Base-by-base conservation (phyloP, 139 green algal genomes). In the Zygnema cylindricum region DNA sequence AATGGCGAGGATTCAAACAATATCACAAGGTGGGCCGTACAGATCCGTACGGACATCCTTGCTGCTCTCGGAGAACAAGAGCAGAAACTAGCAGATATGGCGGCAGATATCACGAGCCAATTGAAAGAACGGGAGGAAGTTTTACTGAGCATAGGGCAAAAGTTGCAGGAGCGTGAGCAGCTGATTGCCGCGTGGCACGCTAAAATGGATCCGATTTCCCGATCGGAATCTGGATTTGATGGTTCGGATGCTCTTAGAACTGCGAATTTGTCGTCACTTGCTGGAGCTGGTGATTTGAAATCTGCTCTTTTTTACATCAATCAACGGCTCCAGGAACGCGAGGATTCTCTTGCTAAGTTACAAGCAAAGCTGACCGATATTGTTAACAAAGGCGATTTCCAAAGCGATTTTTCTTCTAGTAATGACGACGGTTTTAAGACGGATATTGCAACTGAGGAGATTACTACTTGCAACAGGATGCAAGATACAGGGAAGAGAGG, bases 401-500 rank as follows among this genome's bases (percentile, higher is more conserved):
- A n/a, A n/a, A n/a, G n/a, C n/a, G n/a, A n/a, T n/a, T n/a, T n/a
- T n/a, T n/a, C n/a, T n/a, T n/a, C n/a, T n/a, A n/a, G n/a, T n/a
- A n/a, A n/a, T n/a, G n/a, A n/a, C n/a, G n/a, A n/a, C n/a, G 49
- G 49, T 63, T 63, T 25, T 63, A 16, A 16, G 7, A 16, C 49
- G 7, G 49, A 16, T 16, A 16, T 63, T 7, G 49, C 49, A 25
- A 63, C 7, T 16, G 16, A 16, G 7, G 16, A 16, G 16, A 16
- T 7, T 16, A 16, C 49, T 63, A 7, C 49, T 63, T 86, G 81
- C 42, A 38, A 69, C 1, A 54, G 81, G 25, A 41, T 79, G 49
- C 49, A 86, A 40, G 81, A 86, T 32, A 40, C 76, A 40, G 81
- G 40, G 25, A 23, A 69, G 32, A 79, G 33, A 69, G 81, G 81